These are phyloP conservation scores for Sherardia arvensis DNA, from an alignment of 257 asterid species.

Conservation along the genomic window DNA sequence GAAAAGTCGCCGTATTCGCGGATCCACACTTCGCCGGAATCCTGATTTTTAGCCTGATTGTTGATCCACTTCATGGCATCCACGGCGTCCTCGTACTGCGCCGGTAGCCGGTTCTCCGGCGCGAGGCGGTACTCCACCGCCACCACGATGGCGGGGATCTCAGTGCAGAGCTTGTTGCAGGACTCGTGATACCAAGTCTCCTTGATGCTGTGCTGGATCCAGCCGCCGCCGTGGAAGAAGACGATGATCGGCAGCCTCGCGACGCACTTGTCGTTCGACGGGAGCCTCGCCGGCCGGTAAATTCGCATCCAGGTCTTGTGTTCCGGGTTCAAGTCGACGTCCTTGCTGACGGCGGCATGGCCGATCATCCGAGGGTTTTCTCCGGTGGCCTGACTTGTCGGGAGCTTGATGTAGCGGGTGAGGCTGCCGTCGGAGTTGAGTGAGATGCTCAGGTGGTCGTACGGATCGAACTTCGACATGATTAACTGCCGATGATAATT, in stretches of 20 bases:
- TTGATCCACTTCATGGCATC: slow-evolving; percentile 61
- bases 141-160: slow-evolving; percentile 49
- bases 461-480: slow-evolving; percentile 77
- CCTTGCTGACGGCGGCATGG: slow-evolving; percentile 65
- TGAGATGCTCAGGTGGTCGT: slow-evolving; percentile 44
- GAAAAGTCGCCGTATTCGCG: slow-evolving; percentile 51
- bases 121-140: slow-evolving; percentile 70
- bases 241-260: slow-evolving; percentile 67
- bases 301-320: slow-evolving; percentile 70
- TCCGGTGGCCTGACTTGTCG: slow-evolving; percentile 47
- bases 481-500: not conserved
- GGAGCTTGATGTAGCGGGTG: slow-evolving; percentile 55
- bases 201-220: slow-evolving; percentile 40
- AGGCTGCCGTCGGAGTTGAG: slow-evolving; percentile 58
- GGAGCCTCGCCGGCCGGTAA: slow-evolving; percentile 55
- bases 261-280: slow-evolving; percentile 37
- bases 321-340: slow-evolving; percentile 38
- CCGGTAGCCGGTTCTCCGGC: slow-evolving; percentile 80
- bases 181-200: slow-evolving; percentile 40
- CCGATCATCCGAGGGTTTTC: slow-evolving; percentile 26
- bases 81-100: slow-evolving; percentile 69
- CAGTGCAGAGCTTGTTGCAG: slow-evolving; percentile 36
- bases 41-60: slow-evolving; percentile 26
- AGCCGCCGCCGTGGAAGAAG: slow-evolving; percentile 64
- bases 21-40: slow-evolving; percentile 59